Conservation (phyloP, 768 basidiomycete genomes). For the Xerocomellus chrysenteron region DNA sequence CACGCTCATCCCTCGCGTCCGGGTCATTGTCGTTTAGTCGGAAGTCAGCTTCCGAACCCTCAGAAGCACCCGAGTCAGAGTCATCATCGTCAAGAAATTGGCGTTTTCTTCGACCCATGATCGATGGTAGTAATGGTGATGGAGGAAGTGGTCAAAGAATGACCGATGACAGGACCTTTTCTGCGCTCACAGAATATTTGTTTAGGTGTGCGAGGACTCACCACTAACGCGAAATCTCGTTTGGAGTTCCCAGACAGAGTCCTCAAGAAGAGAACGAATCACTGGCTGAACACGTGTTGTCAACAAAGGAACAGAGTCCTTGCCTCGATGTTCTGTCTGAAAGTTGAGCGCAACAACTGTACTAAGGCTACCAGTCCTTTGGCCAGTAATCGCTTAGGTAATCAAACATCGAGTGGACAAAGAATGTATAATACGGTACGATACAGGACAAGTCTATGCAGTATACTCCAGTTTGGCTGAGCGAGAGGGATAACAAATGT, state of each 20-base stretch:
- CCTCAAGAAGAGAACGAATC: background rate
- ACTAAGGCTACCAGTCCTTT: too few species aligned
- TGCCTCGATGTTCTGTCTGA: background rate
- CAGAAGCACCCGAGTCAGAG: constrained; percentile 72
- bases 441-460: constrained; percentile 32
- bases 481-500: background rate
- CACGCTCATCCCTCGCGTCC: constrained; percentile 69
- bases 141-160: background rate
- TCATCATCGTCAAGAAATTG: constrained; percentile 70
- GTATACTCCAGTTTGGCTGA: constrained; percentile 47
- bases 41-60: constrained; percentile 52
- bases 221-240: background rate
- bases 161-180: background rate
- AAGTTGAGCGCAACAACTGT: too few species aligned
- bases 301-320: too few species aligned
- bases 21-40: constrained; percentile 52
- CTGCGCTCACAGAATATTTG: background rate
- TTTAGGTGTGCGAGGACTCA: constrained; percentile 10
- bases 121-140: background rate
- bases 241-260: background rate
- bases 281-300: too few species aligned
- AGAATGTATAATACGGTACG: constrained; percentile 19
- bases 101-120: constrained; percentile 77
- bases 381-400: constrained; percentile 12
- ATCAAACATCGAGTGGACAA: background rate